Conservation (phyloP, 495 filamentous ascomycete genomes). For the Cercophora sp. region DNA sequence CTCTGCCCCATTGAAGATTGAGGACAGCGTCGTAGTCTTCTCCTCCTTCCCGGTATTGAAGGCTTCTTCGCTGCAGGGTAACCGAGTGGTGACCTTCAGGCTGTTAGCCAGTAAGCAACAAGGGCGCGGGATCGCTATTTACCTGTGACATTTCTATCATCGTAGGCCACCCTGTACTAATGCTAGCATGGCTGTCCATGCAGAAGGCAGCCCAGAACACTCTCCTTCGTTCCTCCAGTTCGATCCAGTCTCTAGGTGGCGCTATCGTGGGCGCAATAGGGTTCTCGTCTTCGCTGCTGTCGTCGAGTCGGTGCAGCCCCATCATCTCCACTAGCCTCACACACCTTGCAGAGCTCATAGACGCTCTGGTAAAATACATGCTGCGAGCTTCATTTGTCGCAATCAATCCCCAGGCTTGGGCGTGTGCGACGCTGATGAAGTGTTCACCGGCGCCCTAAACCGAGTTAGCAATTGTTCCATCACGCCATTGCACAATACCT, state of each 20-base stretch:
- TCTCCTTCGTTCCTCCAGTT: constrained; percentile 50
- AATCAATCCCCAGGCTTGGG: constrained; percentile 44
- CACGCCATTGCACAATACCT: neutral
- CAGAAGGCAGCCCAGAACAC: constrained; percentile 51
- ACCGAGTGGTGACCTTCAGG: constrained; percentile 39
- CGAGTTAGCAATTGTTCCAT: constrained; percentile 5
- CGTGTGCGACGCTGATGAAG: constrained; percentile 43
- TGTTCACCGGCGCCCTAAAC: constrained; percentile 39
- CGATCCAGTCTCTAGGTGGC: constrained; percentile 40
- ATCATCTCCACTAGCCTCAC: constrained; percentile 44
- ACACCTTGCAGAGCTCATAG: constrained; percentile 40
- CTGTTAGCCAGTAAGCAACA: neutral
- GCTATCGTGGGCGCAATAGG: constrained; percentile 34
- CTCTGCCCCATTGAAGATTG: constrained; percentile 31
- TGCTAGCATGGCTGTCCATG: constrained; percentile 45
- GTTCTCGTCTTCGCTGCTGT: constrained; percentile 24
- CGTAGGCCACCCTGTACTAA: constrained; percentile 46
- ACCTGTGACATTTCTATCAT: constrained; percentile 40
- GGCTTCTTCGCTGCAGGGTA: constrained; percentile 42
- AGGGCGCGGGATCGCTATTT: neutral
- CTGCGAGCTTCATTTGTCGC: constrained; percentile 40
- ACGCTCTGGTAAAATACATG: constrained; percentile 41
- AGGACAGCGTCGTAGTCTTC: constrained; percentile 28
- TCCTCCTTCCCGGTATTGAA: constrained; percentile 34
- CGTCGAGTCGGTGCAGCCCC: constrained; percentile 46